phyloP scores from a whole-genome alignment of 2,329 filamentous ascomycete species.

The Venturia nashicola region DNA sequence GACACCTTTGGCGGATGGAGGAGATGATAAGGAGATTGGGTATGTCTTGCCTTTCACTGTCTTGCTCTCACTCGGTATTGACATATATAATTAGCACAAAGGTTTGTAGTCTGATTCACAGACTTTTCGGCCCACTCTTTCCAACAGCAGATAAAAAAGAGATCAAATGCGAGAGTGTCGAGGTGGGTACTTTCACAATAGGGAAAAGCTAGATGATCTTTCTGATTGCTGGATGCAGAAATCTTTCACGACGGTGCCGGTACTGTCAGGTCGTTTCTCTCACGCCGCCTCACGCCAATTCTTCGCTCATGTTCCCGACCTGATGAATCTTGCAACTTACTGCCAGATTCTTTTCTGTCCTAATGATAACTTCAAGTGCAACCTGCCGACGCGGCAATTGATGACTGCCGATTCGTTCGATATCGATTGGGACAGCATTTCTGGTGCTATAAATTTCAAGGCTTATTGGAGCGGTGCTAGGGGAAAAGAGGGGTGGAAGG shows the following conservation, averaged over 20 bases:
- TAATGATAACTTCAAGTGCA: constrained; percentile 33
- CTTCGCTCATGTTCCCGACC: constrained; percentile 49
- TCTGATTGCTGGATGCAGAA: constrained; percentile 24
- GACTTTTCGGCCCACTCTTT: constrained; percentile 1
- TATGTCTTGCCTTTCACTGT: constrained; percentile 16
- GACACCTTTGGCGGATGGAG: constrained; percentile 39
- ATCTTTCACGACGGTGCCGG: constrained; percentile 49
- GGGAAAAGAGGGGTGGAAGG: constrained; percentile 30
- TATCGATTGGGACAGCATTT: constrained; percentile 61
- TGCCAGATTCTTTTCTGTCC: constrained; percentile 41
- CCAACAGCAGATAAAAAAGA: constrained; percentile 5
- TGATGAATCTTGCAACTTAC: constrained; percentile 43
- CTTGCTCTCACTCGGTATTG: background rate
- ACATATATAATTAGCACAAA: background rate
- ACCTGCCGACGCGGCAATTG: constrained; percentile 33
- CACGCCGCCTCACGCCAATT: constrained; percentile 57
- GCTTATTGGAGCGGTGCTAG: constrained; percentile 42
- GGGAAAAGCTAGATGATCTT: no score
- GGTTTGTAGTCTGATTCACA: background rate
- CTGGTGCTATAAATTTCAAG: constrained; percentile 52
- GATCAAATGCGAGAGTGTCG: constrained; percentile 13
- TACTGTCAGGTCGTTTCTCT: constrained; percentile 46
- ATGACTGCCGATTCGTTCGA: constrained; percentile 54
- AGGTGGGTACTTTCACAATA: background rate
- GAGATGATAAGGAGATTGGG: constrained; percentile 35